phyloP scores from a whole-genome alignment of 2,329 filamentous ascomycete genomes.

The Fusarium caatingaense region DNA sequence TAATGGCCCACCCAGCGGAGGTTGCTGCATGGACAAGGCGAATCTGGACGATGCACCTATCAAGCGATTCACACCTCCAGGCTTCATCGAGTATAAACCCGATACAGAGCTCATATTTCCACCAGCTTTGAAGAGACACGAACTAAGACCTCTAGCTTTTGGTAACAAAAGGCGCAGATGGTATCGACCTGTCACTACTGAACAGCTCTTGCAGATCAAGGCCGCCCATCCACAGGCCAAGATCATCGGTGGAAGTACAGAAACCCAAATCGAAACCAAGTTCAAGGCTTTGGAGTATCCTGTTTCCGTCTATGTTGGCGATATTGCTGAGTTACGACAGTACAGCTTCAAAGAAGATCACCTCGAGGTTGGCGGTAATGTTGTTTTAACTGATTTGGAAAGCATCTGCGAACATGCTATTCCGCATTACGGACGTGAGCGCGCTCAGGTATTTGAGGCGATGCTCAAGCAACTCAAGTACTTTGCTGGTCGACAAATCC shows the following conservation, averaged over 20 bases:
- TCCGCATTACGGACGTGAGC: slow-evolving; percentile 76
- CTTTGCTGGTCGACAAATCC: slow-evolving; percentile 94
- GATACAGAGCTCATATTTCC: slow-evolving; percentile 97
- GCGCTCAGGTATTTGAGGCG: slow-evolving; percentile 85
- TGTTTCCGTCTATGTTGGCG: slow-evolving; percentile 90
- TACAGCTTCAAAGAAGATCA: slow-evolving; percentile 83
- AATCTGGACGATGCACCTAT: slow-evolving; percentile 63
- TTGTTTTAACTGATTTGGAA: slow-evolving; percentile 92
- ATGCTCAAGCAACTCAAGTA: slow-evolving; percentile 95
- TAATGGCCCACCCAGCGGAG: slow-evolving; percentile 54
- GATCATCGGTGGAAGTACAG: slow-evolving; percentile 94
- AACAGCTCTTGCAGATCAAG: slow-evolving; percentile 94
- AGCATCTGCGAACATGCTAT: slow-evolving; percentile 83
- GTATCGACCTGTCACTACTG: slow-evolving; percentile 88
- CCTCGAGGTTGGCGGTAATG: slow-evolving; percentile 93
- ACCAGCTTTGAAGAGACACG: slow-evolving; percentile 82
- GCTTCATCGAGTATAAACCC: slow-evolving; percentile 93
- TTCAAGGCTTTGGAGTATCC: slow-evolving; percentile 95
- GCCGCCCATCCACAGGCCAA: slow-evolving; percentile 85
- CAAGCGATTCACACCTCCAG: slow-evolving; percentile 82
- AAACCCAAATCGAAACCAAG: slow-evolving; percentile 98
- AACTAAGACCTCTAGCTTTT: slow-evolving; percentile 84
- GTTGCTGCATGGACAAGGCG: slow-evolving; percentile 76
- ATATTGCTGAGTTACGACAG: slow-evolving; percentile 88
- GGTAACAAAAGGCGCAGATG: slow-evolving; percentile 95